Percentiles rank a stretch among this genome's conserved stretches.
Conservation (phyloP, 169 alveolate genomes). For the Plasmodium vinckei region DNA sequence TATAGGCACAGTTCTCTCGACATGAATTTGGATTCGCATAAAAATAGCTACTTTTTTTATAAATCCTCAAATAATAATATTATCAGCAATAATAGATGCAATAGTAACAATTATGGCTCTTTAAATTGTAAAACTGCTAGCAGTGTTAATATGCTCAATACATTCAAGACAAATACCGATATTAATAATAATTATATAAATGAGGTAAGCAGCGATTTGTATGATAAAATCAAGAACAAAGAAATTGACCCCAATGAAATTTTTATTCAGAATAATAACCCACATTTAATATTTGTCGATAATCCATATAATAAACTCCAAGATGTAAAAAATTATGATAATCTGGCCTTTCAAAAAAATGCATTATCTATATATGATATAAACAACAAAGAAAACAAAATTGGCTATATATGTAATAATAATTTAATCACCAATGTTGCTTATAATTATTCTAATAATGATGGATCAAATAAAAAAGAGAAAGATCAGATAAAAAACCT, state of each 20-base stretch:
- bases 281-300: too few species aligned
- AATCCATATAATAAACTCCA: not conserved
- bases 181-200: not conserved
- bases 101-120: not conserved
- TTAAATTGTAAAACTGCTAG: too few species aligned
- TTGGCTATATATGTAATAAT: not conserved
- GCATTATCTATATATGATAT: not conserved
- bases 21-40: not conserved
- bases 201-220: not conserved
- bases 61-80: not conserved
- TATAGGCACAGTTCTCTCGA: not conserved
- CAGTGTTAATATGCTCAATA: too few species aligned
- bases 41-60: constrained; percentile 20
- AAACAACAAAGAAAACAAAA: constrained; percentile 1
- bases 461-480: constrained; percentile 22
- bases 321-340: constrained; percentile 6
- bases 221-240: constrained; percentile 16
- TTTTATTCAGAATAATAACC: constrained; percentile 6
- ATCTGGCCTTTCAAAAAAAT: constrained; percentile 12
- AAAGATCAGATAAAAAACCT: constrained; percentile 8
- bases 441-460: not conserved
- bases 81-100: not conserved
- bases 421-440: not conserved
- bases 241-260: constrained; percentile 7
- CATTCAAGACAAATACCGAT: too few species aligned